phyloP scores from a whole-genome alignment of 345 rosid species.

The Hypericum androsaemum region DNA sequence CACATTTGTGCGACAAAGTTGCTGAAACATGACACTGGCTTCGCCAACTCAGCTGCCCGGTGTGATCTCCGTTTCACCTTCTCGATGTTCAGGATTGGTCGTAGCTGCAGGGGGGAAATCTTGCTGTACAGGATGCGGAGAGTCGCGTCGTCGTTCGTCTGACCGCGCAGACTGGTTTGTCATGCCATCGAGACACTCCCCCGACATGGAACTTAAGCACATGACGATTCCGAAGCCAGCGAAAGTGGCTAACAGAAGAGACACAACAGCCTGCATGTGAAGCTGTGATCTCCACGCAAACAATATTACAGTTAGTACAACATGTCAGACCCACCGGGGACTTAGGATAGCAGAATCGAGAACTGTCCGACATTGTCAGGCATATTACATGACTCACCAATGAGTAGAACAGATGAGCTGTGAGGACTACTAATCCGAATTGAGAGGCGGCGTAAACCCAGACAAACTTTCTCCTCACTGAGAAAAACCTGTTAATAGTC shows the following conservation, averaged over 20 bases:
- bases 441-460: constrained; percentile 73
- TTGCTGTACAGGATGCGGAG: constrained; percentile 13
- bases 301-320: background rate
- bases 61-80: constrained; percentile 16
- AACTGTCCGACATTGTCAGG: too few species aligned
- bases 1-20: background rate
- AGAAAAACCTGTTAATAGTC: constrained; percentile 11
- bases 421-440: constrained; percentile 54
- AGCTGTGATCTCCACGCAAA: constrained; percentile 34
- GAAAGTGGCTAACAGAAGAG: constrained; percentile 64
- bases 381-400: constrained; percentile 38
- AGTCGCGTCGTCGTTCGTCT: constrained; percentile 10
- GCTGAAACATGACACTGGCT: background rate
- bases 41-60: background rate
- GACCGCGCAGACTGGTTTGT: constrained; percentile 15
- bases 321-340: background rate
- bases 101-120: background rate
- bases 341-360: background rate
- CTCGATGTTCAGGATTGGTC: constrained; percentile 6
- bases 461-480: constrained; percentile 51
- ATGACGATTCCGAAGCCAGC: constrained; percentile 70
- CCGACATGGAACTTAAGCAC: constrained; percentile 40
- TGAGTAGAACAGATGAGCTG: constrained; percentile 66
- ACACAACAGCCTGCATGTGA: constrained; percentile 52
- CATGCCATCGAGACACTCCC: constrained; percentile 36